Evolutionary conservation across 2,329 filamentous ascomycete genomes (phyloP).

Genomic region (Arthrobotrys megalospora): DNA sequence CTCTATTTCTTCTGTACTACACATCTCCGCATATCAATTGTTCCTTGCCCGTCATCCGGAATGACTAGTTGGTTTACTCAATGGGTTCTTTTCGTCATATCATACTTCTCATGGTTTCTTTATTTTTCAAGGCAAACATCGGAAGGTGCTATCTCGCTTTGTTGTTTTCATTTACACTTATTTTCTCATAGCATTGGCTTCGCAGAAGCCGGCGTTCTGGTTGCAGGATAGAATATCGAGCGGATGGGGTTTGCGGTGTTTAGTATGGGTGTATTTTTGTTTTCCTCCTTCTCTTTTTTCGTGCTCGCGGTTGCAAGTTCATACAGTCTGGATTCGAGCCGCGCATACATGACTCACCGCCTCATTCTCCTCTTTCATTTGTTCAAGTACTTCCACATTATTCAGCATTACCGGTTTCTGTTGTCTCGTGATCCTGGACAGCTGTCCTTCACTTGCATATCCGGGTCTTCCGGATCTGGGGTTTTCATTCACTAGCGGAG

Average conservation of each 20-base stretch:
- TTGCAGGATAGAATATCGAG: conserved; percentile 21
- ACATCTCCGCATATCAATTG: conserved; percentile 1
- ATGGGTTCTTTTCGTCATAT: conserved; percentile 8
- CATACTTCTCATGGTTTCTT: conserved; percentile 21
- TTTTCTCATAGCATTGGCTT: conserved; percentile 4
- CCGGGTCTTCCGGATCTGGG: conserved; percentile 9
- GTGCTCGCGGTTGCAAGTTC: conserved; percentile 2
- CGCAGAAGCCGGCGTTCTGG: conserved; percentile 9
- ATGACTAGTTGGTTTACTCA: conserved; percentile 18
- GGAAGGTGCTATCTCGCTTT: conserved; percentile 35
- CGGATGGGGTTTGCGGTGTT: conserved; percentile 20
- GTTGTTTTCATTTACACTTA: conserved; percentile 20
- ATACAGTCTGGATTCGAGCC: conserved; percentile 1
- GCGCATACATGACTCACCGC: conserved; percentile 8
- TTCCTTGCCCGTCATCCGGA: conserved; percentile 17
- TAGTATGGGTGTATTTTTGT: conserved; percentile 5
- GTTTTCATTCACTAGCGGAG: background rate
- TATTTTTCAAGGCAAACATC: conserved; percentile 27
- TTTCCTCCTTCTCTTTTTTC: background rate
- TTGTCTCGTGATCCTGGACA: background rate
- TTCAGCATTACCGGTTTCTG: background rate
- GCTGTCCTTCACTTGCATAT: conserved; percentile 10
- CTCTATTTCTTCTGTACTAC: background rate
- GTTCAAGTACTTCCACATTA: conserved; percentile 4
- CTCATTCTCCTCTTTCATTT: conserved; percentile 2